phyloP scores from a whole-genome alignment of 192 early-diverging fungal species.

The Coemansia sp. region DNA sequence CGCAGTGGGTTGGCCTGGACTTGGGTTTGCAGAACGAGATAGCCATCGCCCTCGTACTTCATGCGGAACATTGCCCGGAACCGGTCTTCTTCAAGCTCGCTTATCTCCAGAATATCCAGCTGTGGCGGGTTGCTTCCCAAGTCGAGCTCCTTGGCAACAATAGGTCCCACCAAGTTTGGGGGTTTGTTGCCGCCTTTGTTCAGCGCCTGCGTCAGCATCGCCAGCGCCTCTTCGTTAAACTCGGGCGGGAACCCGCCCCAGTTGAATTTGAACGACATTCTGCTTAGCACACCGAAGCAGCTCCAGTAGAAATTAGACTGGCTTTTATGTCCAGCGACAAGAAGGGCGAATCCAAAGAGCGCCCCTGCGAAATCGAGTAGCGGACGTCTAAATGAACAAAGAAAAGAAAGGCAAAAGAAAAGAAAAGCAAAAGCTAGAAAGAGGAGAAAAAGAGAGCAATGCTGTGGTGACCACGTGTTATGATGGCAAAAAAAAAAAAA shows the following conservation, averaged over 20 bases:
- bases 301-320: background rate
- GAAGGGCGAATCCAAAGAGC: background rate
- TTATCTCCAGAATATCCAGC: slow-evolving; percentile 96
- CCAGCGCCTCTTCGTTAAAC: slow-evolving; percentile 84
- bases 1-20: slow-evolving; percentile 71
- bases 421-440: too few species aligned
- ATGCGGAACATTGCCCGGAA: slow-evolving; percentile 97
- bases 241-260: slow-evolving; percentile 89
- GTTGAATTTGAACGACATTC: slow-evolving; percentile 94
- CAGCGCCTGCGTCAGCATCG: slow-evolving; percentile 83
- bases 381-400: background rate
- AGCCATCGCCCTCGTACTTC: slow-evolving; percentile 90
- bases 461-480: too few species aligned
- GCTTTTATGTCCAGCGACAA: background rate
- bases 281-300: background rate
- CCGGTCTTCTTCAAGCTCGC: slow-evolving; percentile 89
- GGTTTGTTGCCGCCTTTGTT: slow-evolving; percentile 91
- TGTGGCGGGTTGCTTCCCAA: slow-evolving; percentile 96
- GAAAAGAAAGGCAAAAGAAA: background rate
- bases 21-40: slow-evolving; percentile 85
- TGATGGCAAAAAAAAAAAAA: background rate
- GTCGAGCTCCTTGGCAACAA: slow-evolving; percentile 88
- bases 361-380: background rate
- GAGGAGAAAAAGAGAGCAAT: too few species aligned
- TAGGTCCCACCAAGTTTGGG: slow-evolving; percentile 87